These are phyloP conservation scores for Tritrichomonas foetus DNA, from an alignment of 208 protist species.

Conservation along the genomic window DNA sequence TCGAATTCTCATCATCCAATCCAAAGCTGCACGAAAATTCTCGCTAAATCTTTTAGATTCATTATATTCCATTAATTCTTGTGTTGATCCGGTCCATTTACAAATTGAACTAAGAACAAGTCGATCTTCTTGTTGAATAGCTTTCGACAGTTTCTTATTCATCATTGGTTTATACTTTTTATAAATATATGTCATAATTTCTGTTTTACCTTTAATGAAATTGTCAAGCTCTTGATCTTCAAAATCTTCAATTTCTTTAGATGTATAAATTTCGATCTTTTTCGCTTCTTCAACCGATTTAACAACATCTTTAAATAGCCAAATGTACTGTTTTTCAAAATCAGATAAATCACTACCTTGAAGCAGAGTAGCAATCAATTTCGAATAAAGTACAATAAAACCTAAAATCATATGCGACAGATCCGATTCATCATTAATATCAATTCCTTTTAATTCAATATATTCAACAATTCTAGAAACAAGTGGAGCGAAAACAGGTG, in stretches of 20 bases:
- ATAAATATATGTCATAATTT: neutral
- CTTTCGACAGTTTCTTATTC: neutral
- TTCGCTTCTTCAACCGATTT: neutral
- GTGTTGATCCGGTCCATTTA: too few species aligned
- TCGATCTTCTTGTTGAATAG: neutral
- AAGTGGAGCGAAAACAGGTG: neutral
- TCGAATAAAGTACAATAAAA: neutral
- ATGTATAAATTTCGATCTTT: too few species aligned
- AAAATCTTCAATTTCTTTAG: neutral
- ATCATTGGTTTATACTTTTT: neutral
- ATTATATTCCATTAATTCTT: neutral
- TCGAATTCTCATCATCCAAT: neutral
- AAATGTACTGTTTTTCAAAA: neutral
- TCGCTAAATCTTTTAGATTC: neutral
- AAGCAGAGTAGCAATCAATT: neutral
- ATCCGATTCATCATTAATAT: neutral
- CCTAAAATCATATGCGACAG: neutral
- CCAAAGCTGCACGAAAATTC: neutral
- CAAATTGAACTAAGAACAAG: neutral
- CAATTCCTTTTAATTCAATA: neutral
- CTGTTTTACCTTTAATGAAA: neutral
- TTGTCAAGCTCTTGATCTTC: neutral
- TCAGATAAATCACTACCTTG: neutral
- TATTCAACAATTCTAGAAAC: neutral
- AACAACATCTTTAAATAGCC: neutral